These are phyloP conservation scores for Papilionanthe hybrid DNA, from an alignment of 116 monocot species.

Conservation along the genomic window DNA sequence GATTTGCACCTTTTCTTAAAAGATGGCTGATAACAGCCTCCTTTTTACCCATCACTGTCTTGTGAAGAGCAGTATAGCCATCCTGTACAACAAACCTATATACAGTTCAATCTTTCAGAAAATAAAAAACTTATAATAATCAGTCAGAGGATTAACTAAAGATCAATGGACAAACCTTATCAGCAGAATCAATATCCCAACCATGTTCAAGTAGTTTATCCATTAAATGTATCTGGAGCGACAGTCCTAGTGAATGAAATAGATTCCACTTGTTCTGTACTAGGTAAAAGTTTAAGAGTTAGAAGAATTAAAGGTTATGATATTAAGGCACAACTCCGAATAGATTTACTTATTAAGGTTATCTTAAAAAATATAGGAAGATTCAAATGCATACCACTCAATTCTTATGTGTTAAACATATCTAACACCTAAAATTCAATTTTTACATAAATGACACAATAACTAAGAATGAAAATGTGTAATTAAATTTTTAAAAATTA, in stretches of 20 bases:
- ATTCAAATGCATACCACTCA: too few relatives aligned
- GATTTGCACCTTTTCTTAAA: slow-evolving; percentile 87
- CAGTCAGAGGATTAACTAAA: not conserved
- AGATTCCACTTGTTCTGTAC: slow-evolving; percentile 76
- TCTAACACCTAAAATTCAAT: too few relatives aligned
- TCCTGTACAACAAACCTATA: slow-evolving; percentile 65
- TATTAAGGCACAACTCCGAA: not conserved
- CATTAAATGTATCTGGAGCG: slow-evolving; percentile 78
- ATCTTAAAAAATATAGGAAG: not conserved
- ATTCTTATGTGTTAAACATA: too few relatives aligned
- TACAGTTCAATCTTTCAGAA: slow-evolving; percentile 12
- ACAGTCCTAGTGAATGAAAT: slow-evolving; percentile 59
- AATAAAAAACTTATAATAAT: not conserved
- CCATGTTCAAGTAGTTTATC: slow-evolving; percentile 65
- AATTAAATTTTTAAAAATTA: too few relatives aligned
- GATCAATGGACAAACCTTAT: slow-evolving; percentile 40
- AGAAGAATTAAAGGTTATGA: not conserved
- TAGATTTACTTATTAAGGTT: not conserved
- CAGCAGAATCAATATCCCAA: slow-evolving; percentile 57
- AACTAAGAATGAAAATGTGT: too few relatives aligned
- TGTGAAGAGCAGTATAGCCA: slow-evolving; percentile 84
- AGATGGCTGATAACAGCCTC: slow-evolving; percentile 95
- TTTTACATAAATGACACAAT: too few relatives aligned
- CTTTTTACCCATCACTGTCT: slow-evolving; percentile 86
- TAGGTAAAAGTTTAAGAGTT: not conserved